Conservation (phyloP, 1,284 basidiomycete species). For the Earliella scabrosa region DNA sequence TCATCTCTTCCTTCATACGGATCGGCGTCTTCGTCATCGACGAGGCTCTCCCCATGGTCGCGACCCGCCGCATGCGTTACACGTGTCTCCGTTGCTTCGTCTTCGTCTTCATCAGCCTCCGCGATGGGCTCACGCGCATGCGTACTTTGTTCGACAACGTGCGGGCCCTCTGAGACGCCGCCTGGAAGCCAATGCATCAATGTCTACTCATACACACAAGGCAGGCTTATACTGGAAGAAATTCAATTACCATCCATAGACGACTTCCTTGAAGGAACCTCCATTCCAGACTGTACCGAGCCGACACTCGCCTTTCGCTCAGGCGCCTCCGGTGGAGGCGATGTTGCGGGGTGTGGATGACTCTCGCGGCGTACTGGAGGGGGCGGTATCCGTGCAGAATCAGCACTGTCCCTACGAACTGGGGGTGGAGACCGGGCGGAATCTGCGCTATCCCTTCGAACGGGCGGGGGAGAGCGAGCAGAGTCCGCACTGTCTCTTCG, state of each 20-base stretch:
- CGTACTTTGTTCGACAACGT: constrained; percentile 4
- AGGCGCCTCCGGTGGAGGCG: constrained; percentile 21
- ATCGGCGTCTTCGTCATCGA: constrained; percentile 3
- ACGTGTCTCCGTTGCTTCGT: constrained; percentile 18
- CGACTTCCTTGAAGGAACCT: constrained; percentile 15
- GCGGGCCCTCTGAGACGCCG: constrained; percentile 8
- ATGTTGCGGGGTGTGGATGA: constrained; percentile 6
- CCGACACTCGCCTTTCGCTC: constrained; percentile 34
- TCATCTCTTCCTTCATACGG: constrained; percentile 5
- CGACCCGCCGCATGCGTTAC: constrained; percentile 10
- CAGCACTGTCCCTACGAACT: constrained; percentile 6
- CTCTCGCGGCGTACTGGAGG: constrained; percentile 12
- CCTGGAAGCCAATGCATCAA: constrained; percentile 31
- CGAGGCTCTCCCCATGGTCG: constrained; percentile 2
- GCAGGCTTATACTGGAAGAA: constrained; percentile 9
- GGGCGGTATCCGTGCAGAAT: not conserved
- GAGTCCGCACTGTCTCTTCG: constrained; percentile 25
- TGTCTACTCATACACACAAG: constrained; percentile 32
- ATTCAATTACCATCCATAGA: constrained; percentile 57
- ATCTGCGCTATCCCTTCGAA: constrained; percentile 4
- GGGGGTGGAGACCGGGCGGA: constrained; percentile 3
- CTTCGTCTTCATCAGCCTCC: constrained; percentile 19
- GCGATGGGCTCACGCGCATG: constrained; percentile 5
- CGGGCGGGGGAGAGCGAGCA: constrained; percentile 12
- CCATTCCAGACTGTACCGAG: constrained; percentile 20